Evolutionary conservation across 768 basidiomycete genomes (phyloP), one percentile per base, ranked within the genome.

Genomic region (Pleurotus djamor): DNA sequence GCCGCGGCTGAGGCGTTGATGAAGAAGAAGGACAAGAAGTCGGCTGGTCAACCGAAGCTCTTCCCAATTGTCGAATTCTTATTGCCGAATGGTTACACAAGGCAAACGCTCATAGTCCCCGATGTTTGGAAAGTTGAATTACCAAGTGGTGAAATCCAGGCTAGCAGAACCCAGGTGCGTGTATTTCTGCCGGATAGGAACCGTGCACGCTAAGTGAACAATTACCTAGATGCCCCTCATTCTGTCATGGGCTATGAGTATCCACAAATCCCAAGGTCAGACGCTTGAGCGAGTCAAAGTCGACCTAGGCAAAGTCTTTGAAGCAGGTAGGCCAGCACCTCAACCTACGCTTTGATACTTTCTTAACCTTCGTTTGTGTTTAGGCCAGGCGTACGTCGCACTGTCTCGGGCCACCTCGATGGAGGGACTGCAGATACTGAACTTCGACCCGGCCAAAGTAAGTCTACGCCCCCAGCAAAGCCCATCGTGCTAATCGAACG

Each of bases 181-280:
- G 10, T 6, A 37, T 50, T 44, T 43, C 43, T 34, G 36, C n/a
- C 9, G 12, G 13, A 43, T 37, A 16, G 21, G 21, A 28, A 28
- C 3, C 32, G 44, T 38, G 57, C 57, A n/a, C n/a, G n/a, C 28
- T 44, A n/a, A 48, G 14, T 44, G 60, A 17, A 17, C 54, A n/a
- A 47, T 48, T 34, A 36, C 9, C 32, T 64, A 96, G 92, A 71
- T 96, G 1, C 94, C 93, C 0, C 70, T 98, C 28, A 95, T 97
- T 60, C 79, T 96, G 41, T 83, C 96, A 0, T 98, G 96, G 96
- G 96, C 96, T 0, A 96, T 98, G 93, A 92, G 90, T 49, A 98
- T 98, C 62, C 97, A 99, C 72, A 99, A 99, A 70, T 92, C 91
- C 9, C 97, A 99, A 71, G 97, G 97, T 8, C 97, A 98, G 71